These are phyloP conservation scores for Rhizopogon vinicolor DNA, from an alignment of 768 basidiomycete genomes.

Conservation along the genomic window DNA sequence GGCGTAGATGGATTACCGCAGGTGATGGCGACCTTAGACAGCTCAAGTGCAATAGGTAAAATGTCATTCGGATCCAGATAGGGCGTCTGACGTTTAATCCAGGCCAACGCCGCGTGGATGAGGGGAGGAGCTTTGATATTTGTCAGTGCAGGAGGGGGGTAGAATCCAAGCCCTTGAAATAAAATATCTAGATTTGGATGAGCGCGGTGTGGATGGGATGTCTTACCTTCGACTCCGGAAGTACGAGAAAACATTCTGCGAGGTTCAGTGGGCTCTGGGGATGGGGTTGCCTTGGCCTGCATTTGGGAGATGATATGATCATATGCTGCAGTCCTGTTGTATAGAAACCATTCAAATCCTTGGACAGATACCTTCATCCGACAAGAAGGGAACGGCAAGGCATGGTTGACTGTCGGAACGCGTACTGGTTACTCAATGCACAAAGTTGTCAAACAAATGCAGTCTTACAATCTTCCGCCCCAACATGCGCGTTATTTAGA, in stretches of 20 bases:
- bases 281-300: constrained; percentile 30
- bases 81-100: constrained; percentile 61
- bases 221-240: constrained; percentile 35
- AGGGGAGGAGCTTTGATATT: constrained; percentile 24
- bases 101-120: constrained; percentile 39
- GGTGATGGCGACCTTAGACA: constrained; percentile 76
- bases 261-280: constrained; percentile 23
- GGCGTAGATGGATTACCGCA: constrained; percentile 86
- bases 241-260: constrained; percentile 35
- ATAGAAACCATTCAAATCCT: constrained; percentile 91
- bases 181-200: background rate
- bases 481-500: constrained; percentile 40
- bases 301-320: constrained; percentile 82
- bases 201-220: background rate
- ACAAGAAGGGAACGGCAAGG: constrained; percentile 50
- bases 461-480: constrained; percentile 51
- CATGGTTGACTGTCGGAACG: constrained; percentile 28
- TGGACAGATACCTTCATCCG: constrained; percentile 77
- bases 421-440: background rate
- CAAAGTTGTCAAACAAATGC: constrained; percentile 1
- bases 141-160: constrained; percentile 22
- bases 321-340: constrained; percentile 86
- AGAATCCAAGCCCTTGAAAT: constrained; percentile 6
- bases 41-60: constrained; percentile 79
- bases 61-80: constrained; percentile 76